A percentile compares a stretch with the other conserved stretches of the same genome.
These are phyloP conservation scores for Metarhizium sp. DNA, from an alignment of 2,329 filamentous ascomycete species.

Conservation along the genomic window DNA sequence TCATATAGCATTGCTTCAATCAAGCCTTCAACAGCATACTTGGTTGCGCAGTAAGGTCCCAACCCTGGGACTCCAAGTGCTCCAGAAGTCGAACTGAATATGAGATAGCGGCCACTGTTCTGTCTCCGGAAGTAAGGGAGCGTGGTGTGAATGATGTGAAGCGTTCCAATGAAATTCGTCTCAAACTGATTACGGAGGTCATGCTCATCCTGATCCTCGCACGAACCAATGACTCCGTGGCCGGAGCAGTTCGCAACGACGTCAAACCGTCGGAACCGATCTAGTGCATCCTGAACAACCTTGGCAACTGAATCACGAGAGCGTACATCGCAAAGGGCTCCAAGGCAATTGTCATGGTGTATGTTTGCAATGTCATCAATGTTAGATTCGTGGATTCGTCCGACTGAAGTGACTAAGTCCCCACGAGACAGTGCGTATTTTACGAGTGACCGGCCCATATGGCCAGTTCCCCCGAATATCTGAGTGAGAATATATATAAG, in stretches of 20 bases:
- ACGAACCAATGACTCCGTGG: slow-evolving; percentile 90
- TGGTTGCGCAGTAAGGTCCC: slow-evolving; percentile 91
- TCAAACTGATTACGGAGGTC: slow-evolving; percentile 94
- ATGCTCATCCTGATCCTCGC: slow-evolving; percentile 93
- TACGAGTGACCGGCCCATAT: slow-evolving; percentile 86
- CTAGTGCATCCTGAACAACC: slow-evolving; percentile 61
- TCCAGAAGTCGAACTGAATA: slow-evolving; percentile 88
- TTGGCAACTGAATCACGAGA: slow-evolving; percentile 66
- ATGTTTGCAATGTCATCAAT: slow-evolving; percentile 62
- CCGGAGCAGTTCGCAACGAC: slow-evolving; percentile 90
- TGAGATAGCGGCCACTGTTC: slow-evolving; percentile 71
- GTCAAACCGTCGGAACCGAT: slow-evolving; percentile 73
- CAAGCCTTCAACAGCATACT: slow-evolving; percentile 91
- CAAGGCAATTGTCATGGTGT: slow-evolving; percentile 65
- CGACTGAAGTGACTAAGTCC: slow-evolving; percentile 80
- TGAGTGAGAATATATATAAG: slow-evolving; percentile 21
- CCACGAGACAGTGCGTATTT: slow-evolving; percentile 71
- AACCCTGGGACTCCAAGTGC: slow-evolving; percentile 89
- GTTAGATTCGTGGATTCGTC: slow-evolving; percentile 69
- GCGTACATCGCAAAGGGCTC: slow-evolving; percentile 83
- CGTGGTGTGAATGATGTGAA: slow-evolving; percentile 86
- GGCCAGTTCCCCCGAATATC: slow-evolving; percentile 94
- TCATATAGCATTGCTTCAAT: slow-evolving; percentile 97
- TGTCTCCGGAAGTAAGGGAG: slow-evolving; percentile 80
- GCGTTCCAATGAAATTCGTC: slow-evolving; percentile 92